Evolutionary conservation across 805 yeast species (phyloP).

Genomic region (Dipodascopsis uninucleata): DNA sequence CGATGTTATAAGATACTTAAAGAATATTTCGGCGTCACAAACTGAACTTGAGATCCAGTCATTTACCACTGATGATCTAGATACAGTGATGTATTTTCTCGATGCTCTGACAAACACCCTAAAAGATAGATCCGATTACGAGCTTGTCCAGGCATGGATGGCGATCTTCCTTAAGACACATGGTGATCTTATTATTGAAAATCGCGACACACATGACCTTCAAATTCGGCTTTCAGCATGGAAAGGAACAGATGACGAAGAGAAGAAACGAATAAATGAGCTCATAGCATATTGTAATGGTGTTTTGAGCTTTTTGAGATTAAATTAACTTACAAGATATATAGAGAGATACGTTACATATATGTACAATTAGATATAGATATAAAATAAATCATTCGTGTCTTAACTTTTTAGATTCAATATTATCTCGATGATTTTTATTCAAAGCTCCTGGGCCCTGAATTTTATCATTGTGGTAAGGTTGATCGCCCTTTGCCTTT

Average conservation of each 20-base stretch:
- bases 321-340: constrained; percentile 6
- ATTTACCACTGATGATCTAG: constrained; percentile 51
- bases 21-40: constrained; percentile 65
- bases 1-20: constrained; percentile 53
- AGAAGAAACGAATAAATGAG: constrained; percentile 52
- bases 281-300: constrained; percentile 74
- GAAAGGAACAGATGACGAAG: constrained; percentile 41
- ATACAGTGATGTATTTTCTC: constrained; percentile 63
- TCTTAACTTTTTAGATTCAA: background rate
- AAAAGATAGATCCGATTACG: constrained; percentile 56
- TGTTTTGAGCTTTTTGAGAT: constrained; percentile 49
- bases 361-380: background rate
- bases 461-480: constrained; percentile 1
- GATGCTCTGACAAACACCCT: constrained; percentile 64
- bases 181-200: constrained; percentile 62
- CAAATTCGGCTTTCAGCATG: constrained; percentile 48
- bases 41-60: constrained; percentile 87
- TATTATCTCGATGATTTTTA: background rate
- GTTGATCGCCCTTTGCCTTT: constrained; percentile 46
- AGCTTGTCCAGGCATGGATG: constrained; percentile 77
- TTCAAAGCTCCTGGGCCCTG: constrained; percentile 1
- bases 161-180: constrained; percentile 70
- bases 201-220: constrained; percentile 37
- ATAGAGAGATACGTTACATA: background rate
- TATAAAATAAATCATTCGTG: constrained; percentile 1